Percentiles rank a stretch among this genome's conserved stretches.
Evolutionary conservation across 1,139 yeast genomes (phyloP).

Genomic region (Yarrowia galli): DNA sequence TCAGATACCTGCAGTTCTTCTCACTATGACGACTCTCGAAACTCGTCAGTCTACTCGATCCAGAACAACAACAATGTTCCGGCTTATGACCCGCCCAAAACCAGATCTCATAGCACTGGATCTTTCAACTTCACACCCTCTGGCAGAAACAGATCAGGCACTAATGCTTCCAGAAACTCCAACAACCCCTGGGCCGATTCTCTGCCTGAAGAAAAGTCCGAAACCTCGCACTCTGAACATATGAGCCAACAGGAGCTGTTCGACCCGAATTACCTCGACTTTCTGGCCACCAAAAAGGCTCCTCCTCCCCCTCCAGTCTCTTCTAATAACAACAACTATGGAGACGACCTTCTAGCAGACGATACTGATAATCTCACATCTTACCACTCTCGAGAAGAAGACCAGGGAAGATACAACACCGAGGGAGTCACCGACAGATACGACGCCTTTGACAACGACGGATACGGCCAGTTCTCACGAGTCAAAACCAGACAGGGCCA

Average conservation of each 20-base stretch:
- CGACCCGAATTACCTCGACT: conserved; percentile 16
- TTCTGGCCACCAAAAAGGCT: conserved; percentile 26
- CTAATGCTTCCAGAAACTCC: conserved; percentile 13
- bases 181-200: conserved; percentile 35
- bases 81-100: conserved; percentile 18
- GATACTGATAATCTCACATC: conserved; percentile 12
- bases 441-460: conserved; percentile 24
- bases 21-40: conserved; percentile 5
- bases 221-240: conserved; percentile 4
- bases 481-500: conserved; percentile 15
- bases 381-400: conserved; percentile 20
- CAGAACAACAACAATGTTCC: background rate
- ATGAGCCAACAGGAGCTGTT: conserved; percentile 36
- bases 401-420: conserved; percentile 7
- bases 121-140: conserved; percentile 2
- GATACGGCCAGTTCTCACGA: conserved; percentile 16
- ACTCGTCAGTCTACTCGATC: conserved; percentile 19
- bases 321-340: background rate
- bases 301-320: conserved; percentile 30
- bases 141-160: background rate
- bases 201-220: conserved; percentile 25
- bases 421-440: conserved; percentile 26
- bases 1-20: conserved; percentile 5
- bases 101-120: background rate
- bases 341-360: background rate